Evolutionary conservation across 345 rosid genomes (phyloP).

Genomic region (Melaleuca alternifolia): DNA sequence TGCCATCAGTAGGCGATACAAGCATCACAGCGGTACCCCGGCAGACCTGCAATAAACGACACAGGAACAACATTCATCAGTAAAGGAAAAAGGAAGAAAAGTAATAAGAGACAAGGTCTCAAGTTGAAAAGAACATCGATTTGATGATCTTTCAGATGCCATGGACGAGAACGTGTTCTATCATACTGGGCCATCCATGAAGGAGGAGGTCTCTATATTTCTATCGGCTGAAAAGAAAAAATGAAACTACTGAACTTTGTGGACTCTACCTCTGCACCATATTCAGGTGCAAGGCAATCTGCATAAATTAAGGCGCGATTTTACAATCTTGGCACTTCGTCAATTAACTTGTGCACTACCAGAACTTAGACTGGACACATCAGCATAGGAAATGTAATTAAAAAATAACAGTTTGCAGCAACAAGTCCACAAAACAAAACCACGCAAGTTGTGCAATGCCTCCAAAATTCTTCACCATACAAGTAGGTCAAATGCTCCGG

Average conservation of each 20-base stretch:
- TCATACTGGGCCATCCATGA: neutral
- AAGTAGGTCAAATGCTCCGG: neutral
- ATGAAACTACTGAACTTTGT: neutral
- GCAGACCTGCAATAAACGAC: constrained; percentile 54
- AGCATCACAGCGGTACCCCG: constrained; percentile 99
- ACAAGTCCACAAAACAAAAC: neutral
- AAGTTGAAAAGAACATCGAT: neutral
- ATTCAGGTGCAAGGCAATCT: neutral
- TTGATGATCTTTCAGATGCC: neutral
- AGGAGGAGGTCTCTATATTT: neutral
- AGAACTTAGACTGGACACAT: neutral
- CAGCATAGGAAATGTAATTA: neutral
- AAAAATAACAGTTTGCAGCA: neutral
- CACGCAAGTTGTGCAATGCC: neutral
- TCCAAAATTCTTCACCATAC: neutral
- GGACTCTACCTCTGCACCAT: neutral
- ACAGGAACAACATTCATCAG: neutral
- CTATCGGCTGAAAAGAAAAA: neutral
- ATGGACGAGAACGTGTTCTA: neutral
- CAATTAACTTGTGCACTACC: neutral
- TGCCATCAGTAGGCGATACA: constrained; percentile 95
- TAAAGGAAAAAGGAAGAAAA: neutral
- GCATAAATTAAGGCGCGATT: neutral
- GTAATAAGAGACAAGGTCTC: neutral
- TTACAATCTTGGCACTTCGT: neutral